Evolutionary conservation across 2,329 filamentous ascomycete species (phyloP).

Genomic region (Phialophora macrospora): DNA sequence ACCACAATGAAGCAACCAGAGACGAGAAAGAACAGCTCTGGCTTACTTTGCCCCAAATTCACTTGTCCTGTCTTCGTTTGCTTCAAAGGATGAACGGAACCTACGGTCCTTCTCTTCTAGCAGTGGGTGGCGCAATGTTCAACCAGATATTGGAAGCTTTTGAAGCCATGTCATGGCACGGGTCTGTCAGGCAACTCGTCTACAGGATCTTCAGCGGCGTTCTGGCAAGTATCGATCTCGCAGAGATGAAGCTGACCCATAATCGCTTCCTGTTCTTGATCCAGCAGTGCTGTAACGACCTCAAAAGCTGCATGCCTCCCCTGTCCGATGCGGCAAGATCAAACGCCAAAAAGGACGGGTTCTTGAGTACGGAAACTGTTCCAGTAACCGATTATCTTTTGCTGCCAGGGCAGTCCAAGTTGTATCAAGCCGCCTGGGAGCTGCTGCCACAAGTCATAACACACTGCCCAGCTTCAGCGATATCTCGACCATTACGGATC

Average conservation of each 20-base stretch:
- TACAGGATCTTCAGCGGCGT: constrained; percentile 66
- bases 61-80: constrained; percentile 71
- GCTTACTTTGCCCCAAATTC: constrained; percentile 72
- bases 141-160: constrained; percentile 77
- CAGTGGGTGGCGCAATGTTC: constrained; percentile 67
- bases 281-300: constrained; percentile 73
- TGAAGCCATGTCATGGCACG: constrained; percentile 55
- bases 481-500: constrained; percentile 58
- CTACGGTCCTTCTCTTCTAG: constrained; percentile 61
- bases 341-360: constrained; percentile 7
- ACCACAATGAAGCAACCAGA: constrained; percentile 73
- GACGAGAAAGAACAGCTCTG: constrained; percentile 84
- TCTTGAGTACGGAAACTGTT: neutral
- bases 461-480: constrained; percentile 65
- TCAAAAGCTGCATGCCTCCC: constrained; percentile 45
- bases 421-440: constrained; percentile 61
- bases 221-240: constrained; percentile 66
- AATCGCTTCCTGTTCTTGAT: constrained; percentile 67
- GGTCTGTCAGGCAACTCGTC: constrained; percentile 61
- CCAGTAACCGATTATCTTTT: neutral
- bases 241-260: constrained; percentile 69
- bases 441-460: constrained; percentile 67
- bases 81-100: constrained; percentile 62
- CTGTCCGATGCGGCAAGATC: neutral
- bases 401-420: constrained; percentile 38